phyloP scores from a whole-genome alignment of 306 rosid species.

The Prunus fruticosa region DNA sequence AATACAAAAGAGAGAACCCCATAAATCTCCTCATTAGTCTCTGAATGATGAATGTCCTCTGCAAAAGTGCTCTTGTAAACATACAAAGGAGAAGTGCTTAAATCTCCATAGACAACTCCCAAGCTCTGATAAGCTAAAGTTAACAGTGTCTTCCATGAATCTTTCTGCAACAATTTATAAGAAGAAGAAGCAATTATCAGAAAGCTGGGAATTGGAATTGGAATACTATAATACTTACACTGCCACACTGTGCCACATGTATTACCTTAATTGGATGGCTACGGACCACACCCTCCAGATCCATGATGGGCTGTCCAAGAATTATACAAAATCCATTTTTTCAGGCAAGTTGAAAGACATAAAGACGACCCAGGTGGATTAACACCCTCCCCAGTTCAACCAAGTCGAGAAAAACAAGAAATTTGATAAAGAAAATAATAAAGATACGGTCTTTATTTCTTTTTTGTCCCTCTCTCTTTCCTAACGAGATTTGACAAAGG shows the following conservation, averaged over 20 bases:
- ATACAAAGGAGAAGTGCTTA: slow-evolving; percentile 86
- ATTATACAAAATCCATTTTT: slow-evolving; percentile 38
- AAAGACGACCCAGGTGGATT: slow-evolving; percentile 32
- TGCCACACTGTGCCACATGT: slow-evolving; percentile 16
- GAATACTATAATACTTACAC: neutral
- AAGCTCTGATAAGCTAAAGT: slow-evolving; percentile 89
- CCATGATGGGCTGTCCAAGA: slow-evolving; percentile 51
- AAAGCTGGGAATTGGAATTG: slow-evolving; percentile 23
- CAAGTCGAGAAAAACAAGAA: slow-evolving; percentile 22
- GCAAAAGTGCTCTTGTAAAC: slow-evolving; percentile 91
- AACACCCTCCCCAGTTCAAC: slow-evolving; percentile 38
- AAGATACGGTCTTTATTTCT: neutral
- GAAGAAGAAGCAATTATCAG: slow-evolving; percentile 1
- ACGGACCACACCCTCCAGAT: slow-evolving; percentile 61
- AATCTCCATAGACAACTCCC: slow-evolving; percentile 96
- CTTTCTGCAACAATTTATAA: slow-evolving; percentile 48
- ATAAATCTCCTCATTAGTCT: slow-evolving; percentile 86
- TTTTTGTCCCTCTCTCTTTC: neutral
- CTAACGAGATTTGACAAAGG: neutral
- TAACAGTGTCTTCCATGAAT: slow-evolving; percentile 83
- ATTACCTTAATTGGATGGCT: slow-evolving; percentile 65
- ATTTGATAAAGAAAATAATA: slow-evolving; percentile 3
- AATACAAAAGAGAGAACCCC: slow-evolving; percentile 89
- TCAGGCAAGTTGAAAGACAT: slow-evolving; percentile 22
- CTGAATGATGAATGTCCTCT: slow-evolving; percentile 88